Evolutionary conservation across 805 yeast genomes (phyloP), one percentile per base, ranked within the genome.

Genomic region (Starmerella cellae): DNA sequence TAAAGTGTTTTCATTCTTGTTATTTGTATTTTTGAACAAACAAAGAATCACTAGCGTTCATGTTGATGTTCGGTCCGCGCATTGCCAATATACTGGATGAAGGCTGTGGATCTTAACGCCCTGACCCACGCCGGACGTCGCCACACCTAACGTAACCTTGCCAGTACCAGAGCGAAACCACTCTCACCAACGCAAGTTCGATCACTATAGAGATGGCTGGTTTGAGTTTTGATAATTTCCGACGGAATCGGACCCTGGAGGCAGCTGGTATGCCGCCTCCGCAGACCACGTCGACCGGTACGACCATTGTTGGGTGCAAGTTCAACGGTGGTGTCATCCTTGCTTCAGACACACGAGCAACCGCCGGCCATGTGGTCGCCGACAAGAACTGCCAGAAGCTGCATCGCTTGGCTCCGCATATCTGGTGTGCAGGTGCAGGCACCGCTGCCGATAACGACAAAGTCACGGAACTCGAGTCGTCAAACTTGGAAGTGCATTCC

Each of bases 371-470:
- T 45, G 84, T 91, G 54, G 97, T 91, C 28, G 98, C 98, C 6
- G 97, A 91, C 66, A 91, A 91, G 69, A 91, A 91, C 67, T 87
- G 96, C 70, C 95, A 85, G 59, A 88, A 88, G 64, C 70, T 91
- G 51, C 96, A 88, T 65, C 68, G 93, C 53, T 70, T 87, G 51
- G 73, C 95, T 5, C 95, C 96, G 9, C 74, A 72, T 57, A 85
- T 87, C 60, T 88, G 96, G 96, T 88, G 98, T 76, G 98, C 98
- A 40, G 98, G 98, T 57, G 98, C 98, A 3, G 98, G 98, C 62
- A 91, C 98, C n/a, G 98, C 98, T 24, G 97, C 98, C 6, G 98
- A 91, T 61, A 91, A 96, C 11, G 97, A 91, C 62, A 84, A 85
- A 77, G 97, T 91, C 31, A 91, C 98, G 4, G 95, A 85, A 62